Evolutionary conservation across 768 basidiomycete species (phyloP), one percentile per base, ranked within the genome.

Genomic region (Holtermannia corniformis): DNA sequence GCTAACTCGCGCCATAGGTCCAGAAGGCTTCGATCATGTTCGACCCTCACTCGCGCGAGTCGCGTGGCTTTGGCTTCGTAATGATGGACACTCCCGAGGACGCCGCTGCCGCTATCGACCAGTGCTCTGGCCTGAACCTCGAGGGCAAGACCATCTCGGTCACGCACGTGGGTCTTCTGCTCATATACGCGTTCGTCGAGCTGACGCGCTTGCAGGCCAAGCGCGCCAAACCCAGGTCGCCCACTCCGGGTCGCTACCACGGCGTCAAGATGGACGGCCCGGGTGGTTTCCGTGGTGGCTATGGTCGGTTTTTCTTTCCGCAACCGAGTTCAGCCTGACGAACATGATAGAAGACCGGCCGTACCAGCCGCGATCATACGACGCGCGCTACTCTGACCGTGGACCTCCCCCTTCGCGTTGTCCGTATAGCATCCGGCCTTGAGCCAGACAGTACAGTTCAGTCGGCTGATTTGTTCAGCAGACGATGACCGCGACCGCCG

Each of bases 341-440:
- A 51, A 47, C 54, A 10, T 11, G 32, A 26, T 32, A 46, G 24
- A 20, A 83, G 88, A 80, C 58, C 81, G 89, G 26, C 87, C 82
- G 1, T 95, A 96, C 67, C 87, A 91, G 68, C 90, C 89, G 40
- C 81, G 91, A 55, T 88, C 90, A 0, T 89, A 91, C 70, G 87
- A 92, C 73, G 82, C 82, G 59, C 86, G 87, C 60, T 92, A 92
- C 74, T 76, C 80, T 47, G 82, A 84, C 40, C 53, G 76, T 78
- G 61, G 81, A 64, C 58, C 63, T 57, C 64, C 61, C 78, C 57
- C 74, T 72, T 44, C 58, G 57, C 50, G 67, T 37, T 64, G 71
- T 81, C n/a, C 74, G 75, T 32, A 62, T 59, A 41, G 44, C 37
- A 4, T 46, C 23, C 44, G 23, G 54, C 28, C 49, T 44, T 52